Conservation (phyloP, 2,329 filamentous ascomycete species). For the Beauveria bassiana region DNA sequence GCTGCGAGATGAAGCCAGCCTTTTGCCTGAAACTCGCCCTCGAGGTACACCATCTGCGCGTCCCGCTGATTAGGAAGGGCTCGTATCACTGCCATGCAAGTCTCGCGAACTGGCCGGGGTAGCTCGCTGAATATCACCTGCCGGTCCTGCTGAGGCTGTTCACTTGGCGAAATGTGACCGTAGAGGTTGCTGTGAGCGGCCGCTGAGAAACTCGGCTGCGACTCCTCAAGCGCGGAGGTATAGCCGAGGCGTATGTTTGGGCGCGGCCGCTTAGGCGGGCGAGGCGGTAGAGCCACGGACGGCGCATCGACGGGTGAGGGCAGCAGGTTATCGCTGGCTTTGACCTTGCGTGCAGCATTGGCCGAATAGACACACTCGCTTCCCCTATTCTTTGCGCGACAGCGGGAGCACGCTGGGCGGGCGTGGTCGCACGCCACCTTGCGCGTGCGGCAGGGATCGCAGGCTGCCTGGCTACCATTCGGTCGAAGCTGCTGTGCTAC, state of each 20-base stretch:
- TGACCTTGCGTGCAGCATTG: neutral
- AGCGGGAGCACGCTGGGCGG: slow-evolving; percentile 29
- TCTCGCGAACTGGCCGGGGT: slow-evolving; percentile 25
- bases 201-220: neutral
- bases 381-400: slow-evolving; percentile 25
- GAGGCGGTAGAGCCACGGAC: neutral
- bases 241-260: neutral
- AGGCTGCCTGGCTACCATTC: slow-evolving; percentile 17
- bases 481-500: slow-evolving; percentile 18
- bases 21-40: slow-evolving; percentile 18
- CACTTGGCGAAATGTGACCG: neutral
- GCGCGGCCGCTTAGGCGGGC: neutral
- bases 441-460: slow-evolving; percentile 29
- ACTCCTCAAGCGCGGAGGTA: neutral
- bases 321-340: neutral
- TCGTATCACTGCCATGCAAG: slow-evolving; percentile 30
- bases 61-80: slow-evolving; percentile 24
- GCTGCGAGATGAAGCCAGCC: slow-evolving; percentile 26
- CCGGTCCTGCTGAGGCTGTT: neutral
- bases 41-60: slow-evolving; percentile 17
- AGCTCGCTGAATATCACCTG: slow-evolving; percentile 11
- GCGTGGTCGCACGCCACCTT: slow-evolving; percentile 34
- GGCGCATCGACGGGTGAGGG: neutral
- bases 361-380: slow-evolving; percentile 25
- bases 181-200: neutral